These are phyloP conservation scores for Steccherinum ochraceum DNA, from an alignment of 768 basidiomycete genomes.

Conservation along the genomic window DNA sequence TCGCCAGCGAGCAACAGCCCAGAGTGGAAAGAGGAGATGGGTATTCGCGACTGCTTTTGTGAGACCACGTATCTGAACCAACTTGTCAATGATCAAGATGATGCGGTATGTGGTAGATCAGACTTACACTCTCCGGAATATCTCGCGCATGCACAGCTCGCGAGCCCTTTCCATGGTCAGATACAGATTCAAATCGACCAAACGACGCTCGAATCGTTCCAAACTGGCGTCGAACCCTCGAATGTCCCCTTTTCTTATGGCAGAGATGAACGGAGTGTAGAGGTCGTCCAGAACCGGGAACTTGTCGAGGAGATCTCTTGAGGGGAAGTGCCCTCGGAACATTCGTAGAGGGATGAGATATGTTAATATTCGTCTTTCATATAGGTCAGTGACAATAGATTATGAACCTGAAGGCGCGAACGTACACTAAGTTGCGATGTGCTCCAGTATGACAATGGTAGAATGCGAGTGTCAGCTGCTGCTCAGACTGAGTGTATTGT, in stretches of 20 bases:
- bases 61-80: constrained; percentile 68
- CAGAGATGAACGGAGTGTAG: constrained; percentile 74
- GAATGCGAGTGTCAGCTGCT: constrained; percentile 83
- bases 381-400: constrained; percentile 2
- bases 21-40: constrained; percentile 74
- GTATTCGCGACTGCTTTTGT: constrained; percentile 70
- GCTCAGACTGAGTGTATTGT: constrained; percentile 56
- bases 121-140: constrained; percentile 74
- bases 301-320: constrained; percentile 56
- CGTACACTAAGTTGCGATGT: constrained; percentile 78
- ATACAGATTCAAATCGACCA: constrained; percentile 85
- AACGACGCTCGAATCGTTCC: constrained; percentile 57
- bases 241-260: constrained; percentile 75
- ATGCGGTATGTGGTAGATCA: neutral
- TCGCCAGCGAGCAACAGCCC: constrained; percentile 67
- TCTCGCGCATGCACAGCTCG: constrained; percentile 76
- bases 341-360: constrained; percentile 89
- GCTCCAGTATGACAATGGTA: constrained; percentile 72
- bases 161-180: constrained; percentile 83
- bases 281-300: constrained; percentile 70
- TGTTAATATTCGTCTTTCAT: constrained; percentile 74
- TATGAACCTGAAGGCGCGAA: constrained; percentile 2
- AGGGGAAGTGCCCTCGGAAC: constrained; percentile 81
- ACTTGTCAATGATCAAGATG: neutral
- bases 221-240: constrained; percentile 76